Percentiles rank a stretch among this genome's conserved stretches.
Evolutionary conservation across 345 rosid genomes (phyloP).

Genomic region (Citrus cavaleriei): DNA sequence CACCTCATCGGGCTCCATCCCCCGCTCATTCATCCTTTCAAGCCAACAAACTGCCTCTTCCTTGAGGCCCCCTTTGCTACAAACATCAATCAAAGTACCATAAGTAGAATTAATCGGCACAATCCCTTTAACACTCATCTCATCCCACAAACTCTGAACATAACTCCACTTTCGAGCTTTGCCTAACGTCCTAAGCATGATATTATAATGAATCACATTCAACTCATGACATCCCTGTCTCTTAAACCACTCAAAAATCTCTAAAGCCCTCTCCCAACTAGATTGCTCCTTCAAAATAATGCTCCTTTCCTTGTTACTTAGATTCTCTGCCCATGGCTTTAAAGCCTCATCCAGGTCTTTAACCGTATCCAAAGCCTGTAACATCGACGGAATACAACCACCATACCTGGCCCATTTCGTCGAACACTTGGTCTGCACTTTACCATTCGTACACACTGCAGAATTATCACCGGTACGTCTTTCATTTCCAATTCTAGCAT

Average conservation of each 20-base stretch:
- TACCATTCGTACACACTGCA: slow-evolving; percentile 2
- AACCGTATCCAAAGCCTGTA: slow-evolving; percentile 54
- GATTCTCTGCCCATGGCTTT: slow-evolving; percentile 72
- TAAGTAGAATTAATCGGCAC: slow-evolving; percentile 72
- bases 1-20: slow-evolving; percentile 81
- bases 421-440: slow-evolving; percentile 70
- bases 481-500: slow-evolving; percentile 18
- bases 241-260: slow-evolving; percentile 89
- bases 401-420: slow-evolving; percentile 67
- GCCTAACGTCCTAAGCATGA: slow-evolving; percentile 71
- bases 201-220: slow-evolving; percentile 88
- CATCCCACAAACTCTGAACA: slow-evolving; percentile 61
- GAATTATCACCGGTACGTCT: slow-evolving; percentile 5
- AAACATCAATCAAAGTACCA: slow-evolving; percentile 86
- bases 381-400: slow-evolving; percentile 68
- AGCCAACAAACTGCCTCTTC: slow-evolving; percentile 65
- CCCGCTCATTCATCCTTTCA: slow-evolving; percentile 65
- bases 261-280: slow-evolving; percentile 78
- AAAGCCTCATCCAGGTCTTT: slow-evolving; percentile 69
- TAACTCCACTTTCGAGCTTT: slow-evolving; percentile 62
- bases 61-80: slow-evolving; percentile 73
- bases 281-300: slow-evolving; percentile 85
- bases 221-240: slow-evolving; percentile 57
- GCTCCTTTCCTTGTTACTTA: slow-evolving; percentile 72
- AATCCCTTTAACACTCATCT: slow-evolving; percentile 50